Conservation (phyloP, 495 filamentous ascomycete genomes). For the Neurospora sp. region DNA sequence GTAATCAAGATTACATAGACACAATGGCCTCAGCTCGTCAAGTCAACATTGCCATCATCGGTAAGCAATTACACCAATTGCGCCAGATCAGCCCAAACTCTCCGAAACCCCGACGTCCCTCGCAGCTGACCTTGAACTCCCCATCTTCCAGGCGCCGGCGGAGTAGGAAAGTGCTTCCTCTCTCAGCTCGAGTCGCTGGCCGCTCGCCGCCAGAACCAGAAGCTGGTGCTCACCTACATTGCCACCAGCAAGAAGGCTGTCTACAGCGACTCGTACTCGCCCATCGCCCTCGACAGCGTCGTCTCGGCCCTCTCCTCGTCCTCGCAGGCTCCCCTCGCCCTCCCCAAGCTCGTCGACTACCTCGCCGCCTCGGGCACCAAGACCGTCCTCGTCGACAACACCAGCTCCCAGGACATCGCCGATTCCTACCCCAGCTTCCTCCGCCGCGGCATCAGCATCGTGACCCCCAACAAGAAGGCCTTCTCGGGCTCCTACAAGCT, state of each 20-base stretch:
- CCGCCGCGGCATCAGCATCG: constrained; percentile 68
- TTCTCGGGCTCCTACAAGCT: constrained; percentile 68
- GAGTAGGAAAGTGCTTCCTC: constrained; percentile 87
- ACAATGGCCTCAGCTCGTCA: constrained; percentile 20
- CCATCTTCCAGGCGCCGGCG: constrained; percentile 63
- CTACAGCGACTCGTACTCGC: constrained; percentile 49
- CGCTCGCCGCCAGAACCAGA: constrained; percentile 41
- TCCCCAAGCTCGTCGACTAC: constrained; percentile 59
- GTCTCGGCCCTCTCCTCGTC: constrained; percentile 45
- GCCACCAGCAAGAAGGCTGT: constrained; percentile 71
- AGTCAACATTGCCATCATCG: constrained; percentile 25
- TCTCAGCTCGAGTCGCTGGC: constrained; percentile 57
- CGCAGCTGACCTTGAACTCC: neutral
- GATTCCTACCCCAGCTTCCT: constrained; percentile 70
- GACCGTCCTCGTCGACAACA: constrained; percentile 85
- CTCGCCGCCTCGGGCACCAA: constrained; percentile 60
- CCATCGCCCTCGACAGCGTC: constrained; percentile 45
- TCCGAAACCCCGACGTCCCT: neutral
- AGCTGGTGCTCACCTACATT: constrained; percentile 67
- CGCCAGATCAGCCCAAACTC: neutral
- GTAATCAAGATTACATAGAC: neutral
- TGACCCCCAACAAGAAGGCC: constrained; percentile 96
- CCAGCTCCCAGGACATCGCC: constrained; percentile 72
- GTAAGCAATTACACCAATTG: constrained; percentile 7
- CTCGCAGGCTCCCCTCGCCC: constrained; percentile 45